phyloP scores from a whole-genome alignment of 2,329 filamentous ascomycete species.

The Huntiella savannae region DNA sequence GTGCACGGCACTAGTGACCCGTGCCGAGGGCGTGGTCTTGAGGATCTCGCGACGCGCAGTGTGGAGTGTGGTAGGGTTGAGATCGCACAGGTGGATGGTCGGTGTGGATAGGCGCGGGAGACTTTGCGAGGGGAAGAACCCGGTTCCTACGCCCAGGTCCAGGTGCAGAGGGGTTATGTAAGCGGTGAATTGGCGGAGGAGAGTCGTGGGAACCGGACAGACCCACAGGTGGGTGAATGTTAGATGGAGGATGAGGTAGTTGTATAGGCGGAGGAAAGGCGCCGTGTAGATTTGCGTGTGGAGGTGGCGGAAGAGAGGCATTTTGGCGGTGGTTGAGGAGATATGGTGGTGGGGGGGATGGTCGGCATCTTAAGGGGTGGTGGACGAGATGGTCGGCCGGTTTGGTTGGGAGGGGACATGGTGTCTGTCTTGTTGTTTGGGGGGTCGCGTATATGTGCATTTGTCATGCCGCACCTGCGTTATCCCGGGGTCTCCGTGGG shows the following conservation, averaged over 20 bases:
- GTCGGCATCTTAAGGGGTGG: background rate
- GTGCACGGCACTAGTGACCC: conserved; percentile 16
- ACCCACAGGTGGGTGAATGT: conserved; percentile 21
- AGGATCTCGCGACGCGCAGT: conserved; percentile 16
- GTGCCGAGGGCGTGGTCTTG: conserved; percentile 10
- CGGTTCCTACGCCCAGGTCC: conserved; percentile 23
- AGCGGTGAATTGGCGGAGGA: conserved; percentile 19
- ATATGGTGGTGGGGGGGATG: background rate
- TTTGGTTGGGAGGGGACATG: background rate
- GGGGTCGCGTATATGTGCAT: too few relatives aligned
- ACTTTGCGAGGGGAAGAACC: conserved; percentile 18
- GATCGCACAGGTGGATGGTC: conserved; percentile 17
- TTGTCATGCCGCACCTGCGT: too few relatives aligned
- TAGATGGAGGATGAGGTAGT: conserved; percentile 19
- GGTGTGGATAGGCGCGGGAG: too few relatives aligned
- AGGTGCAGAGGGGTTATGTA: conserved; percentile 21
- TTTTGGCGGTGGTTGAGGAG: background rate
- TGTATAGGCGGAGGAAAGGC: conserved; percentile 15
- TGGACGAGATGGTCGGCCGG: background rate
- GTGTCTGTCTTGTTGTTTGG: too few relatives aligned
- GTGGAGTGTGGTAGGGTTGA: conserved; percentile 18
- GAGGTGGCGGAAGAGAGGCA: background rate
- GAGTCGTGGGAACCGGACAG: conserved; percentile 17
- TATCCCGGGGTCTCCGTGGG: background rate
- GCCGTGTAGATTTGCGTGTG: conserved; percentile 7